A percentile compares a stretch with the other conserved stretches of the same genome.
Conservation (phyloP, 1,139 yeast species). For the Zygoascus meyerae region DNA sequence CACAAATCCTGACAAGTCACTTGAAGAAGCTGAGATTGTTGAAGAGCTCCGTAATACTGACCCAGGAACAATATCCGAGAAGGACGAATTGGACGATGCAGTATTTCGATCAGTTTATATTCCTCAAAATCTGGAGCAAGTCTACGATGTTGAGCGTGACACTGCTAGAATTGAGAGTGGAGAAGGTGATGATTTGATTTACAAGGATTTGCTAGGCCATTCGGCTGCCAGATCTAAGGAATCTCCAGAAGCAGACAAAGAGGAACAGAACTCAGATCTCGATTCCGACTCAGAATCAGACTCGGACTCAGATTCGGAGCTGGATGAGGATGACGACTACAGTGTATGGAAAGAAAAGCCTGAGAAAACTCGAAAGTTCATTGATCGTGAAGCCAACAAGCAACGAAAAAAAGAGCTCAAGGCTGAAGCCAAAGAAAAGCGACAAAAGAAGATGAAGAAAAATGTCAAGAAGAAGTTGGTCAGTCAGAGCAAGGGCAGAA, state of each 20-base stretch:
- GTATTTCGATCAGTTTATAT: slow-evolving; percentile 83
- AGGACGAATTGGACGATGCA: slow-evolving; percentile 69
- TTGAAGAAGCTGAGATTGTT: slow-evolving; percentile 25
- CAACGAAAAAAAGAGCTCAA: slow-evolving; percentile 80
- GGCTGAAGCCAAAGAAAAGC: slow-evolving; percentile 77
- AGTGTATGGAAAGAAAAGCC: slow-evolving; percentile 44
- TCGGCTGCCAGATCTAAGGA: slow-evolving; percentile 13
- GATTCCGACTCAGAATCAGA: slow-evolving; percentile 35
- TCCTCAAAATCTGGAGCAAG: slow-evolving; percentile 53
- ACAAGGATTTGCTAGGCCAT: slow-evolving; percentile 30
- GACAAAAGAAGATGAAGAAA: slow-evolving; percentile 88
- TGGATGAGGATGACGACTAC: slow-evolving; percentile 34
- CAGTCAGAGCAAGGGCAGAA: slow-evolving; percentile 18
- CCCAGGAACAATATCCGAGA: slow-evolving; percentile 36
- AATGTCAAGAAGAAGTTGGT: slow-evolving; percentile 64
- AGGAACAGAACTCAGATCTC: slow-evolving; percentile 19
- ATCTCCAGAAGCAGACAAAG: slow-evolving; percentile 24
- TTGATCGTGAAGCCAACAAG: slow-evolving; percentile 80
- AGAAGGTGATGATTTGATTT: slow-evolving; percentile 65
- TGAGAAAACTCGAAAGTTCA: slow-evolving; percentile 57
- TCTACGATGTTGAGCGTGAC: slow-evolving; percentile 65
- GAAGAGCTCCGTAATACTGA: slow-evolving; percentile 30
- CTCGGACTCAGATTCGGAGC: slow-evolving; percentile 32
- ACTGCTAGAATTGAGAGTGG: slow-evolving; percentile 78
- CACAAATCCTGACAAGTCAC: slow-evolving; percentile 31